These are phyloP conservation scores for Deuterostichococcus epilithicus DNA, from an alignment of 139 green algal genomes.

Conservation along the genomic window DNA sequence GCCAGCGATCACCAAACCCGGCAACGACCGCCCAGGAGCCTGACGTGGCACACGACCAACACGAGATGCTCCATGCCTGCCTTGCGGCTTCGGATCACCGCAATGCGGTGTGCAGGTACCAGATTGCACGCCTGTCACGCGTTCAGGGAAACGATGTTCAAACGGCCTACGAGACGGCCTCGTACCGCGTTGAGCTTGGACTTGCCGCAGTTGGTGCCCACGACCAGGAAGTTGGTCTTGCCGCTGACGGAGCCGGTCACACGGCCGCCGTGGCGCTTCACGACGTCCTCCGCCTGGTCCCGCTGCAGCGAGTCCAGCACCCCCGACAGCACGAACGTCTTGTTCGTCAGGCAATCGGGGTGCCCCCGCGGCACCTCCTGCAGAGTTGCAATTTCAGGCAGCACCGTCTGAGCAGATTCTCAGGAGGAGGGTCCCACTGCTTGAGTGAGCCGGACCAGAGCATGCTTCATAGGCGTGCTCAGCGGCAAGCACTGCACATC, in stretches of 20 bases:
- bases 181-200: conserved; percentile 53
- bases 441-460: too few species aligned
- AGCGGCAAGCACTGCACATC: too few species aligned
- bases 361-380: conserved; percentile 68
- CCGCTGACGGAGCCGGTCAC: conserved; percentile 72
- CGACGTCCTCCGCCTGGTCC: conserved; percentile 72
- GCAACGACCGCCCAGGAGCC: too few species aligned
- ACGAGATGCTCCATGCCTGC: too few species aligned
- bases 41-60: too few species aligned
- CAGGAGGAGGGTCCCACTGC: too few species aligned
- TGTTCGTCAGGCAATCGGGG: conserved; percentile 76
- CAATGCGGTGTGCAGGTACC: too few species aligned
- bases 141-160: conserved; percentile 27
- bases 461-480: too few species aligned
- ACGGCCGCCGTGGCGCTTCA: conserved; percentile 78
- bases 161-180: too few species aligned
- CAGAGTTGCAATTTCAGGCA: neutral
- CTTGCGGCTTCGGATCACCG: too few species aligned
- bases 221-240: conserved; percentile 86
- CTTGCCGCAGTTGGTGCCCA: conserved; percentile 55
- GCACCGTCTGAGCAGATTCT: too few species aligned
- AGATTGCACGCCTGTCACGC: neutral
- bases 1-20: too few species aligned
- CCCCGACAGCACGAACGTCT: conserved; percentile 90
- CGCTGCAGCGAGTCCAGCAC: conserved; percentile 75